These are phyloP conservation scores for Colletotrichum lindemuthianum DNA, from an alignment of 2,329 filamentous ascomycete species.

Conservation along the genomic window DNA sequence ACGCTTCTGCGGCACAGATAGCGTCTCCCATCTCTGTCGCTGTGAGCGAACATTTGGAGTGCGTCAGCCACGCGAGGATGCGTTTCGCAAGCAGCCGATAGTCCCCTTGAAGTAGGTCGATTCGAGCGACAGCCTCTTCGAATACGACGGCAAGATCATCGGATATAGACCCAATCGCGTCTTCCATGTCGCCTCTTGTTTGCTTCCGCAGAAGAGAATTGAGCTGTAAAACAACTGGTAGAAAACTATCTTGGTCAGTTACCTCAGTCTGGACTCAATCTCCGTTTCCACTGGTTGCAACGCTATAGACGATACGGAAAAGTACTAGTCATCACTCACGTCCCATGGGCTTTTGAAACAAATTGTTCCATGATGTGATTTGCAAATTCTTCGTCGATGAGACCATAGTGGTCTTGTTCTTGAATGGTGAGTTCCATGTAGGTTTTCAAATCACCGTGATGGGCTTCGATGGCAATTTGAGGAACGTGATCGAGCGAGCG, in stretches of 20 bases:
- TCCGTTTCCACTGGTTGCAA: no score
- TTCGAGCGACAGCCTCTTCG: not conserved
- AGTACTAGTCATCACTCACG: not conserved
- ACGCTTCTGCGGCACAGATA: not conserved
- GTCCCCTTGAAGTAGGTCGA: not conserved
- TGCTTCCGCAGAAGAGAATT: not conserved
- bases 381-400: not conserved
- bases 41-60: not conserved
- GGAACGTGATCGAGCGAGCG: not conserved
- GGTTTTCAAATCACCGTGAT: not conserved
- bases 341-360: not conserved
- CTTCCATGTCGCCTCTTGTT: constrained; percentile 1
- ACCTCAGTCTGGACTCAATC: no score
- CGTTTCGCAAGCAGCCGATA: not conserved
- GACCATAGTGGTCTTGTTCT: not conserved
- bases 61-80: not conserved
- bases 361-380: not conserved
- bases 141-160: not conserved
- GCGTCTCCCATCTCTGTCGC: not conserved
- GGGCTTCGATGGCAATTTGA: not conserved
- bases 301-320: not conserved
- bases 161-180: not conserved
- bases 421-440: not conserved
- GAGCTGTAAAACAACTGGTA: not conserved
- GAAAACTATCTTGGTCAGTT: not conserved